A percentile compares a stretch with the other conserved stretches of the same genome.
These are phyloP conservation scores for Viscum album DNA, from an alignment of 177 flowering plant genomes.

Conservation along the genomic window DNA sequence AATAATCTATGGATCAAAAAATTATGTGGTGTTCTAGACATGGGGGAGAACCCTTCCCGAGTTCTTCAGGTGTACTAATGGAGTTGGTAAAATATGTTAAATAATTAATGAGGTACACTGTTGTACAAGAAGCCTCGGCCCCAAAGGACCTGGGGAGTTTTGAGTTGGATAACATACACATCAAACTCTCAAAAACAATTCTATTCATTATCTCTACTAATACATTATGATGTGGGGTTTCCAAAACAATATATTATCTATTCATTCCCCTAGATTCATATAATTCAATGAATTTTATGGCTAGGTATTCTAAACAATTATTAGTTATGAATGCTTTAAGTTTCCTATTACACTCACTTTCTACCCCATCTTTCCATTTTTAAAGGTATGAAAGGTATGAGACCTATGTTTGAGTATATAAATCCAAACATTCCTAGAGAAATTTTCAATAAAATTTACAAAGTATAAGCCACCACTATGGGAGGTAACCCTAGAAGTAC, in stretches of 20 bases:
- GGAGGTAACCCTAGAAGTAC: no score
- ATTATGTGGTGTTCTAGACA: not conserved
- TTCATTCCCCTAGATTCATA: not conserved
- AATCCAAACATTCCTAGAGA: not conserved
- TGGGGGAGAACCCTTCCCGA: not conserved
- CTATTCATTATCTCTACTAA: not conserved
- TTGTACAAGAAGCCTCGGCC: not conserved
- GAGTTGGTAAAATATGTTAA: not conserved
- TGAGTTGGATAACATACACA: not conserved
- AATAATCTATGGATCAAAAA: not conserved
- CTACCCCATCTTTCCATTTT: not conserved
- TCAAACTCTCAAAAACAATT: not conserved
- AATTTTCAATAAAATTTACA: not conserved
- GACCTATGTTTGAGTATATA: not conserved
- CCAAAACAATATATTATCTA: not conserved
- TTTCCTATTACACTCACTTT: not conserved
- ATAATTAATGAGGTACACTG: not conserved
- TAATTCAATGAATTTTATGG: not conserved
- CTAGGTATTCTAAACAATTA: not conserved
- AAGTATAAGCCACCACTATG: no score
- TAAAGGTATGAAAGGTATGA: not conserved
- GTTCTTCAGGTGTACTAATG: not conserved
- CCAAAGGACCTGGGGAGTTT: not conserved
- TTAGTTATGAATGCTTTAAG: not conserved
- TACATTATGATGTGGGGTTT: not conserved